Conservation (phyloP, 78 protist species). For the Dictyostelium capitatum region DNA sequence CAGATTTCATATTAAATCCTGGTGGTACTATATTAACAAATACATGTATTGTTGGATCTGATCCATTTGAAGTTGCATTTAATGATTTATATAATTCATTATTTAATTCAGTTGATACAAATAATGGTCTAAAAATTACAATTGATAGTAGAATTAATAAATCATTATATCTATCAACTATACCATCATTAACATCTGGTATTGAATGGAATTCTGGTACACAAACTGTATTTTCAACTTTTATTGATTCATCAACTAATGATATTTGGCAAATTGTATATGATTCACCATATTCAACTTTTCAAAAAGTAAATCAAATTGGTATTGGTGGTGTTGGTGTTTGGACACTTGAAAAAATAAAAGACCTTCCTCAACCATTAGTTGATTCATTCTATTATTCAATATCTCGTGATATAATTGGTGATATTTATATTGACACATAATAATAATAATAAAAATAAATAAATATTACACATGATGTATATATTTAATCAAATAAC, state of each 20-base stretch:
- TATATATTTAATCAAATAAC: too few species aligned
- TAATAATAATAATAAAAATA: too few species aligned
- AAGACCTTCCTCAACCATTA: not conserved
- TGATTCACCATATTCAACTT: conserved; percentile 1
- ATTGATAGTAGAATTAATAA: not conserved
- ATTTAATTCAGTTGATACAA: not conserved
- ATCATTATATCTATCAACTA: not conserved
- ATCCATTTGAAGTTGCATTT: not conserved
- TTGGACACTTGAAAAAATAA: not conserved
- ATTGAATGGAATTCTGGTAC: not conserved
- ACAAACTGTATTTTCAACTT: not conserved
- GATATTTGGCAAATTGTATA: not conserved
- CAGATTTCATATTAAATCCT: too few species aligned
- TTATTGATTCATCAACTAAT: not conserved
- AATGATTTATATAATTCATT: too few species aligned
- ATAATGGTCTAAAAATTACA: not conserved
- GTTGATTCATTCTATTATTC: not conserved
- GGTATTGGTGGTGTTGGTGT: conserved; percentile 4
- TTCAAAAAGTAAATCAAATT: not conserved
- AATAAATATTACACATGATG: too few species aligned
- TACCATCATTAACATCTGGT: not conserved
- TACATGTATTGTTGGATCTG: not conserved
- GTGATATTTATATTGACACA: not conserved
- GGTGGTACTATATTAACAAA: not conserved
- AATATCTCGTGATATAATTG: not conserved